These are phyloP conservation scores for Golubevia pallescens DNA, from an alignment of 1,284 basidiomycete genomes.

Conservation along the genomic window DNA sequence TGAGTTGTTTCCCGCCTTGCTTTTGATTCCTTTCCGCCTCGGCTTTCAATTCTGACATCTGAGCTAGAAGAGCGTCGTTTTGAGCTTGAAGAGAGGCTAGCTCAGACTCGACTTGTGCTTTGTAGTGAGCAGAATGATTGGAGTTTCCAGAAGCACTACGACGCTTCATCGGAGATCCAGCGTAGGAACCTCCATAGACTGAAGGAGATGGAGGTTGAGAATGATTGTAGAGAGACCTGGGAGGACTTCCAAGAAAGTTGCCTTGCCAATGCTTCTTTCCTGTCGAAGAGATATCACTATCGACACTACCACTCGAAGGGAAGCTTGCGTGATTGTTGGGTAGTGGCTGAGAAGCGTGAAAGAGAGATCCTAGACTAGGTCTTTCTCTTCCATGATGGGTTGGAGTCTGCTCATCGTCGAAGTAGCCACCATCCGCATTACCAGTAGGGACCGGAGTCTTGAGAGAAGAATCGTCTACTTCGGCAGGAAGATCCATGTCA, in stretches of 20 bases:
- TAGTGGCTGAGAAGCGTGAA: not conserved
- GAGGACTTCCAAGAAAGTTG: not conserved
- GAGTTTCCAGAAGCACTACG: not conserved
- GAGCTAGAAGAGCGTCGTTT: constrained; percentile 41
- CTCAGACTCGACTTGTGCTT: constrained; percentile 7
- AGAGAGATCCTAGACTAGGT: not conserved
- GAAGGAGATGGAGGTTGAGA: constrained; percentile 6
- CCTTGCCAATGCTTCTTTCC: not conserved
- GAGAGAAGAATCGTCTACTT: constrained; percentile 2
- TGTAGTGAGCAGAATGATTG: not conserved
- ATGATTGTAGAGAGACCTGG: not conserved
- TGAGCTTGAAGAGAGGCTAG: constrained; percentile 37
- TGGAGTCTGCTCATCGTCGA: not conserved
- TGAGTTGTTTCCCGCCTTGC: constrained; percentile 34
- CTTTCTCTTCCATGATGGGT: not conserved
- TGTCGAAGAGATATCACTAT: not conserved
- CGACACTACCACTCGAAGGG: not conserved
- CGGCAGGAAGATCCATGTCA: constrained; percentile 15
- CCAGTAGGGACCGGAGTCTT: not conserved
- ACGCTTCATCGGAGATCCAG: not conserved
- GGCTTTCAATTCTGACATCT: constrained; percentile 41
- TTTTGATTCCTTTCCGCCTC: constrained; percentile 38
- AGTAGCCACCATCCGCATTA: not conserved
- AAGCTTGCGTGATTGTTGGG: not conserved
- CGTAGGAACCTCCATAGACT: not conserved